These are phyloP conservation scores for Leccinum sublutescens DNA, from an alignment of 768 basidiomycete genomes.

Conservation along the genomic window DNA sequence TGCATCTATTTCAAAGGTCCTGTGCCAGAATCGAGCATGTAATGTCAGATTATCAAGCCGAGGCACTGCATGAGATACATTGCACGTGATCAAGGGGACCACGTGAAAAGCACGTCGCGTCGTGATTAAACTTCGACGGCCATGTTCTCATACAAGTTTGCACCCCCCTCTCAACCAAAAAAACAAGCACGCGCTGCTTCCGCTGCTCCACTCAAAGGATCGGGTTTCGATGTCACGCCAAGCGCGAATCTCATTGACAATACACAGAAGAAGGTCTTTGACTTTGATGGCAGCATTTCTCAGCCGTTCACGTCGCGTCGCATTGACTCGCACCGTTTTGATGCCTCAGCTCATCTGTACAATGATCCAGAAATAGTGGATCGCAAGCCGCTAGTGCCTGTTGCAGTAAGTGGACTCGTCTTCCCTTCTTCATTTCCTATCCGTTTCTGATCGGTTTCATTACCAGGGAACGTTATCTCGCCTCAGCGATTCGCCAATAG, in stretches of 20 bases:
- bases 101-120: not conserved
- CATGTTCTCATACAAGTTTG: constrained; percentile 22
- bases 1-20: too few species aligned
- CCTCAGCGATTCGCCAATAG: constrained; percentile 12
- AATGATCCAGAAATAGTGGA: constrained; percentile 4
- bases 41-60: too few species aligned
- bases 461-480: constrained; percentile 12
- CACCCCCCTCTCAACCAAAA: constrained; percentile 11
- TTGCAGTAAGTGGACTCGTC: constrained; percentile 8
- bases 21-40: too few species aligned
- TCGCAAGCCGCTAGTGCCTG: not conserved
- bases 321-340: constrained; percentile 11
- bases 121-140: not conserved
- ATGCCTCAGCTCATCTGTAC: constrained; percentile 7
- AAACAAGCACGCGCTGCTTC: constrained; percentile 6
- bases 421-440: not conserved
- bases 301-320: constrained; percentile 13
- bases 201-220: constrained; percentile 8
- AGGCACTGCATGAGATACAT: too few species aligned
- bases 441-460: not conserved
- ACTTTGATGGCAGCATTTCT: constrained; percentile 8
- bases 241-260: constrained; percentile 12
- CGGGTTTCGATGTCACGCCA: constrained; percentile 2
- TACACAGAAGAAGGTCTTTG: not conserved
- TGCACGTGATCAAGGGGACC: not conserved